Percentiles rank a stretch among this genome's conserved stretches.
phyloP scores from a whole-genome alignment of 495 filamentous ascomycete genomes.

The Lindgomyces ingoldianus region DNA sequence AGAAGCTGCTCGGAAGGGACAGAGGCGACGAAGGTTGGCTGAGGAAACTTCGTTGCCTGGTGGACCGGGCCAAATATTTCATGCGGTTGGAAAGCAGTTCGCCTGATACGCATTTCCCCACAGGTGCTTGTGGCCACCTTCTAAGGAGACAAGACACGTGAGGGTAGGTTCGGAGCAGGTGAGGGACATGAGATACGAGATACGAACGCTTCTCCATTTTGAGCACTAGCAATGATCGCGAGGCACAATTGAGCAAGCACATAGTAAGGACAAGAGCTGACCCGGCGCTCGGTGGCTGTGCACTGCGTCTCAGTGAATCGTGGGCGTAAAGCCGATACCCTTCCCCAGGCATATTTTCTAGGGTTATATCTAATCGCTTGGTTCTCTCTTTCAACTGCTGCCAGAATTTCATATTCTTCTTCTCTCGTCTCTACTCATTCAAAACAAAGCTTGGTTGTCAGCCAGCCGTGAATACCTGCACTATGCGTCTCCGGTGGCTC shows the following conservation, averaged over 20 bases:
- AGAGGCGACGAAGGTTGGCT: constrained; percentile 2
- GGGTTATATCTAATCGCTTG: not conserved
- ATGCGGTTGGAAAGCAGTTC: not conserved
- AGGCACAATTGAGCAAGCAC: too few species aligned
- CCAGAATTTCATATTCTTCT: not conserved
- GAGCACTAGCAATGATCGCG: too few species aligned
- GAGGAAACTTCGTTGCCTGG: not conserved
- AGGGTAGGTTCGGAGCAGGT: not conserved
- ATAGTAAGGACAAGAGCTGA: too few species aligned
- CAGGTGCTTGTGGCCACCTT: not conserved
- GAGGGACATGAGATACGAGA: not conserved
- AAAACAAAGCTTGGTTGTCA: not conserved
- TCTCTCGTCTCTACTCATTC: not conserved
- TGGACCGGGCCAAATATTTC: not conserved
- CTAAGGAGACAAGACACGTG: not conserved
- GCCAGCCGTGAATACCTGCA: not conserved
- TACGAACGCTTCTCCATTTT: too few species aligned
- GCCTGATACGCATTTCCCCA: not conserved
- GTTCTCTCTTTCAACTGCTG: not conserved
- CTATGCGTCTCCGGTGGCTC: not conserved
- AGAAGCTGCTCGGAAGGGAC: not conserved
- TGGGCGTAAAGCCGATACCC: too few species aligned
- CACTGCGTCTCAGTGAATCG: too few species aligned
- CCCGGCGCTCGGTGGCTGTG: too few species aligned
- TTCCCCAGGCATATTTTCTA: not conserved